Percentiles rank a stretch among this genome's conserved stretches.
phyloP scores from a whole-genome alignment of 2,329 filamentous ascomycete species.

The Claviceps monticola region DNA sequence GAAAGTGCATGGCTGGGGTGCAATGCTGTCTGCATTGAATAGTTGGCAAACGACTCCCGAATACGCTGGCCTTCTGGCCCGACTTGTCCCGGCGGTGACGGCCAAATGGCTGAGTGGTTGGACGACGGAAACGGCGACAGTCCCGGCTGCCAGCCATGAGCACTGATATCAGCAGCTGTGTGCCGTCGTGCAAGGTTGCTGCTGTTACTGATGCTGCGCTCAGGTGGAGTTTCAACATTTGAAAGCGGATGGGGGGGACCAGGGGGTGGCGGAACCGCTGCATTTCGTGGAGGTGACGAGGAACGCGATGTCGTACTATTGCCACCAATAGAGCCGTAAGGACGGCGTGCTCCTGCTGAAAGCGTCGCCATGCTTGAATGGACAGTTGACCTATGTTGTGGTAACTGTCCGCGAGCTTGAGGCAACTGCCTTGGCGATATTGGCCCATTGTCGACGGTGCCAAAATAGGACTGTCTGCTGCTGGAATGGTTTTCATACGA shows the following conservation, averaged over 20 bases:
- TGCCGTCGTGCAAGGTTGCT: slow-evolving; percentile 57
- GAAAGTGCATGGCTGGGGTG: slow-evolving; percentile 30
- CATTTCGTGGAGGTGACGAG: slow-evolving; percentile 62
- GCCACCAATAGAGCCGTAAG: slow-evolving; percentile 78
- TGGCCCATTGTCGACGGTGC: slow-evolving; percentile 58
- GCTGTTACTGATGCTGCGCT: slow-evolving; percentile 19
- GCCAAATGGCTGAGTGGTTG: slow-evolving; percentile 40
- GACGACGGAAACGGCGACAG: slow-evolving; percentile 51
- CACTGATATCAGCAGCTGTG: slow-evolving; percentile 89
- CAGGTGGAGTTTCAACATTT: slow-evolving; percentile 46
- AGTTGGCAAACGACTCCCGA: slow-evolving; percentile 41
- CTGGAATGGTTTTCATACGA: slow-evolving; percentile 57
- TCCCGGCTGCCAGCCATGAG: slow-evolving; percentile 59
- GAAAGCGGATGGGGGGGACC: slow-evolving; percentile 54
- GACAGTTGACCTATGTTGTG: slow-evolving; percentile 62
- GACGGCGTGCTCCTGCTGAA: slow-evolving; percentile 58
- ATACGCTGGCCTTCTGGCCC: slow-evolving; percentile 40
- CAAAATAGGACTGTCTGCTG: slow-evolving; percentile 52
- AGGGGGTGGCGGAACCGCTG: slow-evolving; percentile 48
- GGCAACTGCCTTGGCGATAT: slow-evolving; percentile 79
- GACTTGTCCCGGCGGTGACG: slow-evolving; percentile 37
- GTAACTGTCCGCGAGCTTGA: slow-evolving; percentile 37
- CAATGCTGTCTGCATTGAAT: slow-evolving; percentile 33
- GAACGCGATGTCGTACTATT: slow-evolving; percentile 49
- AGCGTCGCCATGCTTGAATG: slow-evolving; percentile 51